Percentiles rank a stretch among this genome's conserved stretches.
These are phyloP conservation scores for Pichia eremophila DNA, from an alignment of 805 yeast species.

Conservation along the genomic window DNA sequence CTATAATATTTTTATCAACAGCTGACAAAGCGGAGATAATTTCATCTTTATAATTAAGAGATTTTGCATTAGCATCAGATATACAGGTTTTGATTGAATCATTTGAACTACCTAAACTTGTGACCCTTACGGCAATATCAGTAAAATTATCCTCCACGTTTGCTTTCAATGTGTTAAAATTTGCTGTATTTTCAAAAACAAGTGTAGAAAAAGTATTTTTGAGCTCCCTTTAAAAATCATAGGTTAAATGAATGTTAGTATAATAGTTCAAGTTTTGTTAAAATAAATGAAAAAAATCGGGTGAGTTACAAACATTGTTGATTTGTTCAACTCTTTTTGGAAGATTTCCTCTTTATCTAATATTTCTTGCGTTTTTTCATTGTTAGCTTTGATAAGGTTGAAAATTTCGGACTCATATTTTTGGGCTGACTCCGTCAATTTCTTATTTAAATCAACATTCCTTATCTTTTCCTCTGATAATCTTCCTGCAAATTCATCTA, in stretches of 20 bases:
- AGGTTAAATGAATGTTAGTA: not conserved
- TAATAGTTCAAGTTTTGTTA: not conserved
- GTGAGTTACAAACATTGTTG: not conserved
- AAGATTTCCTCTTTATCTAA: not conserved
- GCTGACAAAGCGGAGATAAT: conserved; percentile 1
- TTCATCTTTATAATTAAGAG: not conserved
- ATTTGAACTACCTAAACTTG: not conserved
- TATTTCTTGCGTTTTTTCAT: not conserved
- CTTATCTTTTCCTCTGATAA: conserved; percentile 38
- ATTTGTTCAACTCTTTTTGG: not conserved
- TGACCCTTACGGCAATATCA: not conserved
- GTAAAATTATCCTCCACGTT: not conserved
- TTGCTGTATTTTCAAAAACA: not conserved
- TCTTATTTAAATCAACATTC: conserved; percentile 21
- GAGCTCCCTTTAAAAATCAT: not conserved
- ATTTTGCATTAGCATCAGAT: not conserved
- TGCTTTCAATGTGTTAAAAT: not conserved
- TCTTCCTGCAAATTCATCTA: conserved; percentile 36
- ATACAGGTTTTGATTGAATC: not conserved
- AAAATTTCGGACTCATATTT: conserved; percentile 7
- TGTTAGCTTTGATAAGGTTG: conserved; percentile 4
- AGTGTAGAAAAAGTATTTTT: not conserved
- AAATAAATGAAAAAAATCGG: not conserved
- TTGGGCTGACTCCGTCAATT: conserved; percentile 9
- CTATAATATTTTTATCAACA: conserved; percentile 1